Evolutionary conservation across 257 asterid genomes (phyloP).

Genomic region (Plantago major): DNA sequence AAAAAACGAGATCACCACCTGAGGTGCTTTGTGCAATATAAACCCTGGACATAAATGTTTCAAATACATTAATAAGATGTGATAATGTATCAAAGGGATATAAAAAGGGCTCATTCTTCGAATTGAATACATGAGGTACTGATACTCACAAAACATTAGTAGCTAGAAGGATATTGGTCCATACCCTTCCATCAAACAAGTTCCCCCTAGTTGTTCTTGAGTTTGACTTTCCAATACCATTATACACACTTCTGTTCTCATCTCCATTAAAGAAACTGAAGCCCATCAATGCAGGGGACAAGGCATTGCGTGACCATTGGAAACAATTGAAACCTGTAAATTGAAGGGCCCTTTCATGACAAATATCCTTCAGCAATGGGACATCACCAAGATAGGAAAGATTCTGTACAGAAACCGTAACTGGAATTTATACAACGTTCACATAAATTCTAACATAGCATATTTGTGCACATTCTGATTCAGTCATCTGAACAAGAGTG

Average conservation of each 20-base stretch:
- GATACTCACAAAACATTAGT: constrained; percentile 68
- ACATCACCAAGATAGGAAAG: constrained; percentile 41
- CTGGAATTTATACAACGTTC: constrained; percentile 6
- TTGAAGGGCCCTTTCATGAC: constrained; percentile 46
- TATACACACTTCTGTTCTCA: constrained; percentile 35
- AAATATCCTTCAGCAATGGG: constrained; percentile 38
- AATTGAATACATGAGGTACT: too few relatives aligned
- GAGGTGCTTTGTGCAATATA: constrained; percentile 60
- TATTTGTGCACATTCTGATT: not conserved
- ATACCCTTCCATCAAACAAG: constrained; percentile 52
- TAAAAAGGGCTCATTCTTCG: too few relatives aligned
- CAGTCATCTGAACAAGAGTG: not conserved
- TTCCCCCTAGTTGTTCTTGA: constrained; percentile 36
- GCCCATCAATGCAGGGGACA: constrained; percentile 40
- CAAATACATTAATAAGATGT: constrained; percentile 14
- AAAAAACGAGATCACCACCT: constrained; percentile 52
- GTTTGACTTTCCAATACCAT: constrained; percentile 31
- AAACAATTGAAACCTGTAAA: constrained; percentile 37
- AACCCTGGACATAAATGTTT: constrained; percentile 44
- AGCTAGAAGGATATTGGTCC: constrained; percentile 69
- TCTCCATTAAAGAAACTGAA: constrained; percentile 55
- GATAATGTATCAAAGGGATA: not conserved
- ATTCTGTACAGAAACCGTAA: constrained; percentile 39
- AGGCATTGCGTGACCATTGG: constrained; percentile 43
- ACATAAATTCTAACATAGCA: not conserved